phyloP scores from a whole-genome alignment of 306 rosid species.

The Erythrophleum fordii region DNA sequence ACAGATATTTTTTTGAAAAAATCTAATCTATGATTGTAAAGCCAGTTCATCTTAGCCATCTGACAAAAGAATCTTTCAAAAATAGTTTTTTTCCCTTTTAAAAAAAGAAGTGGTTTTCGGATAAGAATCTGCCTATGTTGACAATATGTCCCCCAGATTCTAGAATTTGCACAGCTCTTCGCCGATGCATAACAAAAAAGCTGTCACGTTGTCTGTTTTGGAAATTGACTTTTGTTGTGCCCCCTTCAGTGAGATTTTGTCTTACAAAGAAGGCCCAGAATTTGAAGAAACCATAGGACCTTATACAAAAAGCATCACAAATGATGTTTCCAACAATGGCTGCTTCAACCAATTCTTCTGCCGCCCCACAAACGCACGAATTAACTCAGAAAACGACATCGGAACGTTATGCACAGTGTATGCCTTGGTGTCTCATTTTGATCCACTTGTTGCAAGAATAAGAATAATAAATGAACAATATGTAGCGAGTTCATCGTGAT shows the following conservation, averaged over 20 bases:
- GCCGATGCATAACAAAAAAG: slow-evolving; percentile 28
- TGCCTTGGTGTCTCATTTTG: slow-evolving; percentile 40
- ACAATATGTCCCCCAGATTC: slow-evolving; percentile 21
- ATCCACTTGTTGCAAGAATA: slow-evolving; percentile 25
- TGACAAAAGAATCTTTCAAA: background rate
- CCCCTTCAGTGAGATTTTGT: background rate
- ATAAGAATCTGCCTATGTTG: slow-evolving; percentile 13
- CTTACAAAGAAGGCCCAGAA: slow-evolving; percentile 21
- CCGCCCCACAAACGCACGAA: slow-evolving; percentile 28
- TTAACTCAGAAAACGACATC: slow-evolving; percentile 9
- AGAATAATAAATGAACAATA: background rate
- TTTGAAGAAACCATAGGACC: slow-evolving; percentile 27
- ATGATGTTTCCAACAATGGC: slow-evolving; percentile 27
- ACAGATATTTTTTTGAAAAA: too few species aligned
- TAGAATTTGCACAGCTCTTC: background rate
- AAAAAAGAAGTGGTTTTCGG: slow-evolving; percentile 1
- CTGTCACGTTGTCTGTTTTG: slow-evolving; percentile 24
- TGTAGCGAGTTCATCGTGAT: background rate
- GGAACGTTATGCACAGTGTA: background rate
- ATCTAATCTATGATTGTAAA: too few species aligned
- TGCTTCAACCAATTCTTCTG: slow-evolving; percentile 19
- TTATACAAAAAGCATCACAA: background rate
- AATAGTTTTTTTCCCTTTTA: background rate
- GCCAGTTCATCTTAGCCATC: too few species aligned
- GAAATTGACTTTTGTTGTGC: slow-evolving; percentile 8